phyloP scores from a whole-genome alignment of 1,139 yeast genomes.

The Saccharomyces hybrid region DNA sequence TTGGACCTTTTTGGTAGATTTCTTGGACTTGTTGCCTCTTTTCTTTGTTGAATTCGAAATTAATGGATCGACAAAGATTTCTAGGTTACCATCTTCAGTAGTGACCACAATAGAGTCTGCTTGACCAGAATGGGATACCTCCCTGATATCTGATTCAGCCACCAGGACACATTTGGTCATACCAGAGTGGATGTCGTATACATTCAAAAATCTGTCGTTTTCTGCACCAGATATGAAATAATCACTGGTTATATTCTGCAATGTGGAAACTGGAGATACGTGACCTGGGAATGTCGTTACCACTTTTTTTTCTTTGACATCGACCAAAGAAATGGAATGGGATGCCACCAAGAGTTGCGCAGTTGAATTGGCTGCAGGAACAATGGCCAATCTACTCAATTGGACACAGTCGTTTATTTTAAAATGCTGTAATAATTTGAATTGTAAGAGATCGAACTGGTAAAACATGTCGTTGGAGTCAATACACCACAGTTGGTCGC shows the following conservation, averaged over 20 bases:
- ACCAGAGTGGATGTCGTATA: slow-evolving; percentile 40
- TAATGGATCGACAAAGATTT: slow-evolving; percentile 54
- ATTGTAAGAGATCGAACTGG: slow-evolving; percentile 54
- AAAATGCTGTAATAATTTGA: slow-evolving; percentile 38
- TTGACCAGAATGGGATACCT: slow-evolving; percentile 39
- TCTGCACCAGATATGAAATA: slow-evolving; percentile 60
- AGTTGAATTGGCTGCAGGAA: slow-evolving; percentile 8
- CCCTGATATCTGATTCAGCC: slow-evolving; percentile 51
- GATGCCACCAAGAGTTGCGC: slow-evolving; percentile 48
- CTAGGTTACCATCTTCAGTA: slow-evolving; percentile 64
- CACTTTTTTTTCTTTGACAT: slow-evolving; percentile 34
- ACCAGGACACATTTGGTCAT: slow-evolving; percentile 49
- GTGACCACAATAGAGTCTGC: slow-evolving; percentile 43
- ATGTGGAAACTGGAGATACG: slow-evolving; percentile 51
- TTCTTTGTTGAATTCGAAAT: slow-evolving; percentile 27
- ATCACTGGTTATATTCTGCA: slow-evolving; percentile 37
- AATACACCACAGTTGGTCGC: slow-evolving; percentile 51
- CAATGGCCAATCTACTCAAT: slow-evolving; percentile 19
- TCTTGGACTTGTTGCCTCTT: slow-evolving; percentile 42
- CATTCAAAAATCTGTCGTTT: slow-evolving; percentile 72
- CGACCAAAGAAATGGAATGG: slow-evolving; percentile 50
- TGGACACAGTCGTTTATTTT: slow-evolving; percentile 33
- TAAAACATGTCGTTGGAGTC: slow-evolving; percentile 55
- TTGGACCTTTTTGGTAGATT: slow-evolving; percentile 39
- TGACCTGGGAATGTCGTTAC: slow-evolving; percentile 62